Evolutionary conservation across 1,284 basidiomycete genomes (phyloP), one percentile per base, ranked within the genome.

Genomic region (Melampsora americana): DNA sequence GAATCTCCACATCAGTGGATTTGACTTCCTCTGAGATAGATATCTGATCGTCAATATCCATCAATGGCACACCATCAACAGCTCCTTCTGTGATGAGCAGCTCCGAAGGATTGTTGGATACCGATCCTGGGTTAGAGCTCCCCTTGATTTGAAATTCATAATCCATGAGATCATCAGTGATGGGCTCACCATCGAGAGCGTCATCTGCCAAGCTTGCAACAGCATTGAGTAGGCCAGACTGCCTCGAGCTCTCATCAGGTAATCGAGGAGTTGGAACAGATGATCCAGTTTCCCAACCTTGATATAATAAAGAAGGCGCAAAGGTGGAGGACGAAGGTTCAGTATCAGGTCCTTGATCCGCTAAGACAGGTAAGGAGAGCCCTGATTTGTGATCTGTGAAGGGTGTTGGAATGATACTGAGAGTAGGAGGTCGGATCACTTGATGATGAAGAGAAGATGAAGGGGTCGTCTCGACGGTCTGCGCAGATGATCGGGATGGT

Each of bases 101-200:
- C 53, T 28, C 53, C 53, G 60, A 67, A 42, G 42, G 4, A 30
- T 28, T 42, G 11, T 60, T 64, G 28, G 42, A 14, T 35, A 64
- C 28, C 7, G 72, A 50, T 23, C 48, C 72, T 42, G 59, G 64
- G 20, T 30, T 32, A 26, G 35, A 64, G 28, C 12, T 64, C 60
- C 66, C 65, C n/a, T 44, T 39, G 23, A 74, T 6, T 46, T 67
- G 64, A 3, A 67, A 20, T 46, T 74, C 72, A 61, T 67, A 74
- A 42, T 74, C 72, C 72, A 67, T 74, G 56, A 67, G 28, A 42
- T 74, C 72, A 46, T 74, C 72, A 32, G 46, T 30, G 32, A 76
- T 76, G 12, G 73, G 73, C 67, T 76, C 73, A 23, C 73, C 73
- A 30, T 76, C 73, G 20, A 76, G 60, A n/a, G 66, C 73, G 7